Percentiles rank a stretch among this genome's conserved stretches.
Conservation (phyloP, 2,329 filamentous ascomycete genomes). For the Ilyonectria robusta region DNA sequence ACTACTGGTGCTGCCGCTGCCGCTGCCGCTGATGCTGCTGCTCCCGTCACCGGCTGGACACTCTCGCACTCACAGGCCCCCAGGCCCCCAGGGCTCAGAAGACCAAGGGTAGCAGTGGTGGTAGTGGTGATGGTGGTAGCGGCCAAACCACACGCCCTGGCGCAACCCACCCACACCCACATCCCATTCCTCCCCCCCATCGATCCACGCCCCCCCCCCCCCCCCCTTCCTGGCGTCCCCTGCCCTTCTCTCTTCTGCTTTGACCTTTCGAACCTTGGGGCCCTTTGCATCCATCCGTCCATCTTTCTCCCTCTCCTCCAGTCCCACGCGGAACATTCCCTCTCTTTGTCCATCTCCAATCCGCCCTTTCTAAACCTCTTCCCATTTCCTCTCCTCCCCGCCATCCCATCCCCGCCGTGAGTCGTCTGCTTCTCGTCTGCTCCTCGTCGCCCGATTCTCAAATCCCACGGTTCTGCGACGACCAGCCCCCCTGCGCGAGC, state of each 20-base stretch:
- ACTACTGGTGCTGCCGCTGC: background rate
- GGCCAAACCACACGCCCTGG: conserved; percentile 10
- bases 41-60: background rate
- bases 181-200: conserved; percentile 22
- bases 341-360: conserved; percentile 31
- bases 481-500: conserved; percentile 36
- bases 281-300: conserved; percentile 30
- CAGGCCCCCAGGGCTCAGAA: conserved; percentile 9
- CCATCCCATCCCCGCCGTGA: conserved; percentile 22
- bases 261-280: conserved; percentile 28
- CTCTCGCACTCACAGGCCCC: conserved; percentile 12
- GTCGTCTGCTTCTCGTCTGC: conserved; percentile 29
- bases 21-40: background rate
- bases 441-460: conserved; percentile 33
- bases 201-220: conserved; percentile 24
- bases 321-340: conserved; percentile 27
- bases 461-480: conserved; percentile 36
- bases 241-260: conserved; percentile 26
- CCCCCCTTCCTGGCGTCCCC: background rate
- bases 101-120: conserved; percentile 17
- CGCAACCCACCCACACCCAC: conserved; percentile 19
- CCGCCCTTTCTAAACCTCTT: conserved; percentile 17
- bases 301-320: conserved; percentile 26
- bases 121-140: conserved; percentile 3
- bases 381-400: conserved; percentile 16